A percentile compares a stretch with the other conserved stretches of the same genome.
Conservation (phyloP, 2,329 filamentous ascomycete species). For the Epichloe typhina region DNA sequence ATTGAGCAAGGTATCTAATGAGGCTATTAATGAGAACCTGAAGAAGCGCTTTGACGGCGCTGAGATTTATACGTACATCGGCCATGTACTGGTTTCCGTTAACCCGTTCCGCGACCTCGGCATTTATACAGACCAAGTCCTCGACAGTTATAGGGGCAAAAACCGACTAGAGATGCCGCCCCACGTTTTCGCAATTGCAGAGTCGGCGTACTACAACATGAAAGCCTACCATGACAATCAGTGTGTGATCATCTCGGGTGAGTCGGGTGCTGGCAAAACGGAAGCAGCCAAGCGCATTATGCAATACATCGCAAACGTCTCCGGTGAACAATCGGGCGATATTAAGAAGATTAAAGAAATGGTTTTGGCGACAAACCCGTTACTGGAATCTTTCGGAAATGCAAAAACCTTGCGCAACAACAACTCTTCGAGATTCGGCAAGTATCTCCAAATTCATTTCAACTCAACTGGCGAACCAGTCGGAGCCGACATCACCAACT, state of each 20-base stretch:
- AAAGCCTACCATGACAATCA: slow-evolving; percentile 98
- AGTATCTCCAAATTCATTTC: slow-evolving; percentile 96
- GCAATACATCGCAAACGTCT: slow-evolving; percentile 98
- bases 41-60: slow-evolving; percentile 96
- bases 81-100: slow-evolving; percentile 97
- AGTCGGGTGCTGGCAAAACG: slow-evolving; percentile 96
- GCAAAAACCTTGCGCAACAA: slow-evolving; percentile 97
- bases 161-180: slow-evolving; percentile 91
- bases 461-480: slow-evolving; percentile 83
- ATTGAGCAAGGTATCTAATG: slow-evolving; percentile 96
- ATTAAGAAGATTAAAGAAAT: slow-evolving; percentile 98
- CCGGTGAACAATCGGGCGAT: slow-evolving; percentile 68
- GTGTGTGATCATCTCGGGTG: slow-evolving; percentile 97
- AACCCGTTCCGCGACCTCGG: slow-evolving; percentile 96
- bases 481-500: slow-evolving; percentile 96
- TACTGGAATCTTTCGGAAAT: slow-evolving; percentile 96
- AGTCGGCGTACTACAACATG: slow-evolving; percentile 98
- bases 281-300: slow-evolving; percentile 97
- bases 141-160: slow-evolving; percentile 91
- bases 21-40: slow-evolving; percentile 97
- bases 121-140: slow-evolving; percentile 90
- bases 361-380: slow-evolving; percentile 93
- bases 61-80: slow-evolving; percentile 99
- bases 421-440: slow-evolving; percentile 96
- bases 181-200: slow-evolving; percentile 94